Evolutionary conservation across 202 grass and related monocot species (phyloP), one percentile per base, ranked within the genome.

Genomic region (Alloteropsis angusta): DNA sequence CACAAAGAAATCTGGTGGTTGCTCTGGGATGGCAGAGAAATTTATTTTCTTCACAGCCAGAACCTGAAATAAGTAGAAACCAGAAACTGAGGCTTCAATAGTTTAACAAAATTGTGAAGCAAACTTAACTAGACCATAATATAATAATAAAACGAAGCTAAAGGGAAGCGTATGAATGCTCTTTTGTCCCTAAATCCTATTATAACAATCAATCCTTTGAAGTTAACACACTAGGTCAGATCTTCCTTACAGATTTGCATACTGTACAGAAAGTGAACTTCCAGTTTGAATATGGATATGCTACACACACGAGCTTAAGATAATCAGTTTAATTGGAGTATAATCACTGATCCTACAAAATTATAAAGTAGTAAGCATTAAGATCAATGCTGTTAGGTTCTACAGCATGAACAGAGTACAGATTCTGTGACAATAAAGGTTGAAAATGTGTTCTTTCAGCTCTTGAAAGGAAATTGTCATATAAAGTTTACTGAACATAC

Each of bases 1-100:
- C 5, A 86, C 42, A 46, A 97, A 97, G 59, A 84, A 86, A 32
- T 94, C 87, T 32, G 85, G 69, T 80, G 82, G 78, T 68, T 87
- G 77, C 25, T 76, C 88, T 60, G 77, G 86, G 25, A 97, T 44
- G 10, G 89, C 80, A 47, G 87, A 82, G 44, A 84, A 85, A 78
- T 91, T 90, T 53, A 97, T 88, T 84, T 93, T 97, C 87, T 97
- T 94, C 68, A 97, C 87, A 52, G 85, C 91, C 44, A 97, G 79
- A 67, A 94, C 70, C 94, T 97, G 80, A 39, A 79, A 42, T 2
- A 54, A 81, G 70, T 82, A 87, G 53, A 49, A 41, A 58, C 30
- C 13, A 68, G 17, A 59, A 59, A 67, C 46, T 68, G 13, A 85
- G 32, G 70, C 4, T 68, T 34, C 5, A 32, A 23, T 42, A 12